These are phyloP conservation scores for Nephelium lappaceum DNA, from an alignment of 345 rosid genomes.

Conservation along the genomic window DNA sequence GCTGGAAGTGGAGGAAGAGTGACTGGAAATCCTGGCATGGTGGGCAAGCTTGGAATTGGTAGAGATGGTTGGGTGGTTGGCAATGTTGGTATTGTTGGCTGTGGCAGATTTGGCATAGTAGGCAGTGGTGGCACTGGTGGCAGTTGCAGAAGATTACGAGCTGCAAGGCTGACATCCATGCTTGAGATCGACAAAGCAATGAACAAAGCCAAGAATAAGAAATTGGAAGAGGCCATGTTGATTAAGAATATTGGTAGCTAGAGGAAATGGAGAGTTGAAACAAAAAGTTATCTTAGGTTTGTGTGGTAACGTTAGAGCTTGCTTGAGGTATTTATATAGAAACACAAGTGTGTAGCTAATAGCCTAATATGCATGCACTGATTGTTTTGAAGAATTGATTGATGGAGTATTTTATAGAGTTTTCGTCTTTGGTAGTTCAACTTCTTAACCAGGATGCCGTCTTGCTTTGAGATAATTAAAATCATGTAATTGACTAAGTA, in stretches of 20 bases:
- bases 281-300: no score
- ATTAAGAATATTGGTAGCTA: not conserved
- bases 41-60: slow-evolving; percentile 22
- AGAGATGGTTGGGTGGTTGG: slow-evolving; percentile 26
- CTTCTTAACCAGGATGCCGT: no score
- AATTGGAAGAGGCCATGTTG: no score
- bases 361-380: no score
- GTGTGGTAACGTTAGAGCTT: not conserved
- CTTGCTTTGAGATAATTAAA: no score
- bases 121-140: slow-evolving; percentile 12
- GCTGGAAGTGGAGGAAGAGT: slow-evolving; percentile 31
- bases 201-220: not conserved
- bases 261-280: not conserved
- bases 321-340: not conserved
- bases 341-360: not conserved
- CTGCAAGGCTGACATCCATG: slow-evolving; percentile 16
- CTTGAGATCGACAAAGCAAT: slow-evolving; percentile 24
- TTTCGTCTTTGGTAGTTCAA: no score
- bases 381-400: no score
- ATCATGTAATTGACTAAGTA: no score
- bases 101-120: slow-evolving; percentile 22
- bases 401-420: no score
- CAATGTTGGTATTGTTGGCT: slow-evolving; percentile 13
- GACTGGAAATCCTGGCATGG: slow-evolving; percentile 16
- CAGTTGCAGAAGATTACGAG: slow-evolving; percentile 27